Conservation (phyloP, 1,284 basidiomycete species). For the Chondrostereum purpureum region DNA sequence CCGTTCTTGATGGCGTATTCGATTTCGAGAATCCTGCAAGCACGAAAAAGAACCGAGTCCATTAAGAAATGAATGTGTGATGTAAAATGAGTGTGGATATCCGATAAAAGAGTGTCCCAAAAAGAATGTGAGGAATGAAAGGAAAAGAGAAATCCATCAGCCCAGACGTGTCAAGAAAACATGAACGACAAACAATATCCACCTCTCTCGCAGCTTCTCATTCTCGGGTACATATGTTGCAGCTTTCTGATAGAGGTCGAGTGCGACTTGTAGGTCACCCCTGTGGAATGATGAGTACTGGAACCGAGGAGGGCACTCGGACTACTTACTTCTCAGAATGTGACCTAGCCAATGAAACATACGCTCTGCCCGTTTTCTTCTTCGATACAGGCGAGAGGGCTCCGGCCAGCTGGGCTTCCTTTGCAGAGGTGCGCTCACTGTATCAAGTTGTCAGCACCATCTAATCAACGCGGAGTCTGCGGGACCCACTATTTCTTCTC, state of each 20-base stretch:
- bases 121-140: too few species aligned
- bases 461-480: neutral
- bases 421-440: too few species aligned
- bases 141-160: too few species aligned
- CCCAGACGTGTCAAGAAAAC: too few species aligned
- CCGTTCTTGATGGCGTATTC: constrained; percentile 10
- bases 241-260: constrained; percentile 71
- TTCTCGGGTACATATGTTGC: constrained; percentile 74
- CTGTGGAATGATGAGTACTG: constrained; percentile 26
- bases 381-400: constrained; percentile 61
- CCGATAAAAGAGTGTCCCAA: too few species aligned
- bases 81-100: constrained; percentile 21
- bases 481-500: constrained; percentile 61
- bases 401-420: constrained; percentile 51
- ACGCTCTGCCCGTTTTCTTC: constrained; percentile 71
- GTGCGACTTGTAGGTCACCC: constrained; percentile 63
- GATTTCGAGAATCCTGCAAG: constrained; percentile 30
- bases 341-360: constrained; percentile 67
- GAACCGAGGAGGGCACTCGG: constrained; percentile 4
- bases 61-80: constrained; percentile 42
- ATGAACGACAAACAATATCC: constrained; percentile 56
- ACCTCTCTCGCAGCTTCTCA: constrained; percentile 75
- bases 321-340: constrained; percentile 65
- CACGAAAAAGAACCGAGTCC: constrained; percentile 9
- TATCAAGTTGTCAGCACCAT: constrained; percentile 44